A percentile compares a stretch with the other conserved stretches of the same genome.
Conservation (phyloP, 345 rosid genomes). For the Salix dunnii region DNA sequence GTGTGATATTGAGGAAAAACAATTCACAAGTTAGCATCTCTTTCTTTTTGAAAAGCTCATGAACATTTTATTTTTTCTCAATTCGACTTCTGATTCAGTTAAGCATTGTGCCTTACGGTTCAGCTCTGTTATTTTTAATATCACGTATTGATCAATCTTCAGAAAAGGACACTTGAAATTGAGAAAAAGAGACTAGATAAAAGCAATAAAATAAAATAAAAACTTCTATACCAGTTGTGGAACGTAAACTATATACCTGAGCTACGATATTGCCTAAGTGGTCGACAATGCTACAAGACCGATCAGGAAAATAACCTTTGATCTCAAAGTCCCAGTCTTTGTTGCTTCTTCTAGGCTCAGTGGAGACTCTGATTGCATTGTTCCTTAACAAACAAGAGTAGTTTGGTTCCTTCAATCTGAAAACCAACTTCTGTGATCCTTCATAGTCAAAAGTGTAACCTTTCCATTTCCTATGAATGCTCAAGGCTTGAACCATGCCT, state of each 20-base stretch:
- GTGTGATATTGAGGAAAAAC: background rate
- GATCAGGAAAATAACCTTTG: constrained; percentile 64
- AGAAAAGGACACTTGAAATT: too few species aligned
- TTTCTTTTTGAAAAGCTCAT: too few species aligned
- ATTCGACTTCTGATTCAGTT: too few species aligned
- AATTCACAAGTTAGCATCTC: background rate
- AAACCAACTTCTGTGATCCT: constrained; percentile 59
- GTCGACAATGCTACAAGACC: constrained; percentile 54
- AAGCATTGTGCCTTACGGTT: too few species aligned
- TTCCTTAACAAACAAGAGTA: constrained; percentile 40
- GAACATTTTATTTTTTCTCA: too few species aligned
- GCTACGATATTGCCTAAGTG: constrained; percentile 47
- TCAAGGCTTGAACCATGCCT: constrained; percentile 66
- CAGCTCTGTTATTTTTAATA: too few species aligned
- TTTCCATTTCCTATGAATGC: constrained; percentile 67
- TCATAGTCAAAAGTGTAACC: constrained; percentile 58
- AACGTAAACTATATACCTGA: constrained; percentile 28
- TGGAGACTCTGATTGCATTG: constrained; percentile 43
- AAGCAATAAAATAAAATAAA: too few species aligned
- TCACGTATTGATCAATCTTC: too few species aligned
- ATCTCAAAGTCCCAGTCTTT: constrained; percentile 46
- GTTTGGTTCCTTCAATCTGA: constrained; percentile 60
- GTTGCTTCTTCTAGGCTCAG: constrained; percentile 26
- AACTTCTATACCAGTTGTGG: too few species aligned
- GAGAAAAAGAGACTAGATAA: too few species aligned